Base-by-base conservation (phyloP, 1,284 basidiomycete genomes). In the Ustilago sp. region DNA sequence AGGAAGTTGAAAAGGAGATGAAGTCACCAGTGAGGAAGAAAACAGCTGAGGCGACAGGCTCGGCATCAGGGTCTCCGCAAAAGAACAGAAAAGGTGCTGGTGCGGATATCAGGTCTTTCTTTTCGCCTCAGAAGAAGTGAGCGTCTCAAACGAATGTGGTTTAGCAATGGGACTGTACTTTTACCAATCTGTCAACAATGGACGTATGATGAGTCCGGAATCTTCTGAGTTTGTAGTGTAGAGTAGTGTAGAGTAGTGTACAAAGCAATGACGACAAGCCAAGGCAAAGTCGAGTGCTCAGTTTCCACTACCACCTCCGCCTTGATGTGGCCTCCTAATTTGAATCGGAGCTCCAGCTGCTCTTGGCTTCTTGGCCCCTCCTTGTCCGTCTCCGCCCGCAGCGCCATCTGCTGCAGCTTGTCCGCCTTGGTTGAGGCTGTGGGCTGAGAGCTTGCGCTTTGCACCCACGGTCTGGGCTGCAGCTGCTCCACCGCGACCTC, bases 361-460 rank as follows among this genome's bases (percentile, higher is more conserved):
- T 36, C 74, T 54, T 4, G 69, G 63, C 45, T 77, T 77, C 54
- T 77, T 77, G 4, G 65, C 56, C 9, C 60, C 68, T 3, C 64
- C 64, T 36, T 70, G 67, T 34, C 52, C 53, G 1, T 12, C 66
- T 6, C 39, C 63, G 4, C 38, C 53, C 0, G 52, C 52, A 7
- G 39, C 48, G 1, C 45, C 59, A 19, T 43, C 32, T 13, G 32
- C 36, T 19, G 34, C 50, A 36, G 38, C 56, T 19, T 56, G 28
- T 6, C 51, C 60, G 4, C 51, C 38, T 23, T 64, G 63, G 36
- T 59, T 59, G 15, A 74, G 51, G 3, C 74, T 69, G 34, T 73
- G 71, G 11, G 75, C 56, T 0, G 70, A 74, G 23, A 77, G 59
- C 34, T 77, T 77, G 34, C 75, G 55, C 28, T 77, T 77, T 2